Base-by-base conservation (phyloP, 163 green algal genomes). In the Dunaliella salina region DNA sequence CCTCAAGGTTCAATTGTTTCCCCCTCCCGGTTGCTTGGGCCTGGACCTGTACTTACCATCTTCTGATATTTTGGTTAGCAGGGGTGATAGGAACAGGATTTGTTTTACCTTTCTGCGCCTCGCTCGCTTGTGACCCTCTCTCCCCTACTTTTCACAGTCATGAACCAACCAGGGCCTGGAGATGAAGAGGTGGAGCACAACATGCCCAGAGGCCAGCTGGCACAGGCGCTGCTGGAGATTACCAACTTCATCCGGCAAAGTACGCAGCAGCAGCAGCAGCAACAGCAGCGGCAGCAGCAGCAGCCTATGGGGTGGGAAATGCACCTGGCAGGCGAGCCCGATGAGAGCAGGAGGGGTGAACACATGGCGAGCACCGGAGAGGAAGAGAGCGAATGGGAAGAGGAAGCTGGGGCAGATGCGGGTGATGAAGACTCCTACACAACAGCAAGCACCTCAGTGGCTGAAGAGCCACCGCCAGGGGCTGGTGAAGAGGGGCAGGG, bases 241-340 rank as follows among this genome's bases (percentile, higher is more conserved):
- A 75, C 63, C 63, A 75, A 75, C 63, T 75, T 75, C 63, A 75
- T 75, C 63, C 63, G 63, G 4, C 63, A 75, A 75, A 75, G 63
- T 12, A 29, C 63, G 11, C 63, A 75, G 24, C 22, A 75, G 22
- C 63, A 75, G 22, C 63, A 26, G 22, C 63, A 15, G 20, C 63
- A 50, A 3, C 63, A 26, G 22, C 63, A 15, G 20, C 63, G 8
- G 22, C 63, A 26, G 22, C 63, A 75, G 24, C 63, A 75, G 63
- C 22, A 75, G 63, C 22, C 63, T 29, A 15, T 30, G 63, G 63
- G 22, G 1, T 29, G 24, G 63, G 63, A 75, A 12, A 26, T 75
- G 63, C 63, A 75, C 63, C 22, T 5, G 3, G 24, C 63, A 75
- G 63, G 63, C 24, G 63, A 75, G 63, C 63, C 63, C 20, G 63